Percentiles rank a stretch among this genome's conserved stretches.
phyloP scores from a whole-genome alignment of 2,329 filamentous ascomycete genomes.

The Hypoxylon sp. region DNA sequence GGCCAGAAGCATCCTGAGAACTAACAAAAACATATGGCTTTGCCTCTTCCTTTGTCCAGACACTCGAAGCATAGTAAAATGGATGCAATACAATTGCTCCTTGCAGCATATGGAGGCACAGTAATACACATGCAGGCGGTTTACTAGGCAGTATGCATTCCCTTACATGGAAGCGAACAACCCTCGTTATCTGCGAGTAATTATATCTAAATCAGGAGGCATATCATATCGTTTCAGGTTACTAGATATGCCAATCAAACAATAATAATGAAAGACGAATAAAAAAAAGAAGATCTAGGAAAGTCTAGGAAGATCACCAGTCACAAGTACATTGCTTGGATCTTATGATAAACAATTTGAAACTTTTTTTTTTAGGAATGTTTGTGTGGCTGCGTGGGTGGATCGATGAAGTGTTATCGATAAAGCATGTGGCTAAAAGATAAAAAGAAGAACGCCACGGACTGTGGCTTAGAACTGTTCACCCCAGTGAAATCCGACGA shows the following conservation, averaged over 20 bases:
- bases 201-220: slow-evolving; percentile 4
- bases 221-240: slow-evolving; percentile 5
- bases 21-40: background rate
- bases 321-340: slow-evolving; percentile 22
- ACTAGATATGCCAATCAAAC: slow-evolving; percentile 5
- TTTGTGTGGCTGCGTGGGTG: background rate
- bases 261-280: slow-evolving; percentile 1
- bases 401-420: slow-evolving; percentile 23
- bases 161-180: background rate
- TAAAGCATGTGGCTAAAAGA: slow-evolving; percentile 16
- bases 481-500: background rate
- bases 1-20: background rate
- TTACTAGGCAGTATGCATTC: slow-evolving; percentile 1
- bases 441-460: background rate
- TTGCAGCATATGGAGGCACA: slow-evolving; percentile 4
- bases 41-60: background rate
- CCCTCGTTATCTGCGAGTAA: background rate
- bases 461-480: slow-evolving; percentile 24
- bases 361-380: slow-evolving; percentile 6
- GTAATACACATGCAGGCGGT: background rate
- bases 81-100: background rate
- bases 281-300: background rate
- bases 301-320: slow-evolving; percentile 8
- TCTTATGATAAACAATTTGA: background rate
- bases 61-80: slow-evolving; percentile 6